Evolutionary conservation across 2,329 filamentous ascomycete species (phyloP).

Genomic region (Alternaria hordeiaustralica): DNA sequence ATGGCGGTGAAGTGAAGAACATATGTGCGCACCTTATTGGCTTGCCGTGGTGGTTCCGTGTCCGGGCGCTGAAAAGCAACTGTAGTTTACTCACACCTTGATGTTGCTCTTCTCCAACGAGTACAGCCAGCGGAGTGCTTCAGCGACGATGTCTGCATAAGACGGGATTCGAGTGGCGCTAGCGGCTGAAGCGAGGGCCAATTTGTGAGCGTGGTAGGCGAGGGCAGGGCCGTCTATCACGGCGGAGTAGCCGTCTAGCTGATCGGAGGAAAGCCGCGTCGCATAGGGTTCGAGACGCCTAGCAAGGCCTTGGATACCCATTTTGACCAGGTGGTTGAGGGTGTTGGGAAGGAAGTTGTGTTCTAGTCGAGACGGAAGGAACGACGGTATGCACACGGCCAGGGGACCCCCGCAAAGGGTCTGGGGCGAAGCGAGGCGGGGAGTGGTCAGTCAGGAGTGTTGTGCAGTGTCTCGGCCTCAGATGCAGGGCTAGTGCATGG

Average conservation of each 20-base stretch:
- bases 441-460: background rate
- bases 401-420: background rate
- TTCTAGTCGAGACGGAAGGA: background rate
- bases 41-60: background rate
- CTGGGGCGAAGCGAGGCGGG: background rate
- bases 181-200: constrained; percentile 51
- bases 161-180: constrained; percentile 33
- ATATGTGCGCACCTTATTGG: constrained; percentile 24
- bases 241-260: constrained; percentile 35
- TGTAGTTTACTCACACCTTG: constrained; percentile 62
- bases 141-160: constrained; percentile 68
- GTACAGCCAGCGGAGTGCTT: constrained; percentile 65
- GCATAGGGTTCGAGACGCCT: constrained; percentile 41
- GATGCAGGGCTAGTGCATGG: constrained; percentile 7
- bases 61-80: constrained; percentile 17
- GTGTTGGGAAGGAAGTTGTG: background rate
- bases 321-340: constrained; percentile 17
- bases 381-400: background rate
- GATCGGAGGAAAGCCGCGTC: constrained; percentile 25
- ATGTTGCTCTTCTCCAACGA: constrained; percentile 63
- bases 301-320: constrained; percentile 47
- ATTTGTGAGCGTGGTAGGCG: constrained; percentile 71
- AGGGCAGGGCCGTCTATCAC: constrained; percentile 80
- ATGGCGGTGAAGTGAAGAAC: constrained; percentile 10
- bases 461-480: constrained; percentile 1